These are phyloP conservation scores for Porphyrellus cyaneotinctus DNA, from an alignment of 768 basidiomycete genomes.

Conservation along the genomic window DNA sequence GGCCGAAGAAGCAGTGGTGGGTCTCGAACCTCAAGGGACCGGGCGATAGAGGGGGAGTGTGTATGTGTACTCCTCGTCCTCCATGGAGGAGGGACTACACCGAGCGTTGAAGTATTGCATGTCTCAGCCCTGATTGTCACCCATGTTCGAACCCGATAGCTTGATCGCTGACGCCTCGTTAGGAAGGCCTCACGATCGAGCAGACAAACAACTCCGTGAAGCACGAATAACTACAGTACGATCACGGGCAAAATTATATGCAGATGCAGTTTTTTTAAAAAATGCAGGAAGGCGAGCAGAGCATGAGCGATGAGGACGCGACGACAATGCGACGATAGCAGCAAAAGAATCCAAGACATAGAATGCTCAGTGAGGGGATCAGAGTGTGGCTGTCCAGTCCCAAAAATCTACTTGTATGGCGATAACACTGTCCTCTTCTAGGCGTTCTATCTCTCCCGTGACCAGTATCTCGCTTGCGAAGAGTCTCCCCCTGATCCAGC, in stretches of 20 bases:
- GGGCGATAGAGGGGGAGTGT: conserved; percentile 5
- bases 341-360: neutral
- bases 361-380: conserved; percentile 1
- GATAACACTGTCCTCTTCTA: conserved; percentile 8
- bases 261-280: conserved; percentile 6
- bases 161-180: conserved; percentile 18
- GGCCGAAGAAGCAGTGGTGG: conserved; percentile 4
- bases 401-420: conserved; percentile 14
- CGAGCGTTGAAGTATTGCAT: neutral
- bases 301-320: conserved; percentile 6
- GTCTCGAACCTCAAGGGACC: conserved; percentile 12
- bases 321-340: conserved; percentile 12
- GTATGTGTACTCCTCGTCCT: conserved; percentile 1
- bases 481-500: conserved; percentile 24
- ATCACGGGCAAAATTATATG: conserved; percentile 14
- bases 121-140: conserved; percentile 16
- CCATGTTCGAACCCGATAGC: neutral
- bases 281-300: conserved; percentile 14
- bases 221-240: neutral
- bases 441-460: conserved; percentile 17
- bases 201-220: conserved; percentile 19
- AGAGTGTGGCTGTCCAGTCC: conserved; percentile 10
- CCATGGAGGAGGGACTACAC: neutral
- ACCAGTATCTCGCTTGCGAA: conserved; percentile 29
- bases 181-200: conserved; percentile 15